A percentile compares a stretch with the other conserved stretches of the same genome.
These are phyloP conservation scores for Ajuga chamaepitys DNA, from an alignment of 257 asterid species.

Conservation along the genomic window DNA sequence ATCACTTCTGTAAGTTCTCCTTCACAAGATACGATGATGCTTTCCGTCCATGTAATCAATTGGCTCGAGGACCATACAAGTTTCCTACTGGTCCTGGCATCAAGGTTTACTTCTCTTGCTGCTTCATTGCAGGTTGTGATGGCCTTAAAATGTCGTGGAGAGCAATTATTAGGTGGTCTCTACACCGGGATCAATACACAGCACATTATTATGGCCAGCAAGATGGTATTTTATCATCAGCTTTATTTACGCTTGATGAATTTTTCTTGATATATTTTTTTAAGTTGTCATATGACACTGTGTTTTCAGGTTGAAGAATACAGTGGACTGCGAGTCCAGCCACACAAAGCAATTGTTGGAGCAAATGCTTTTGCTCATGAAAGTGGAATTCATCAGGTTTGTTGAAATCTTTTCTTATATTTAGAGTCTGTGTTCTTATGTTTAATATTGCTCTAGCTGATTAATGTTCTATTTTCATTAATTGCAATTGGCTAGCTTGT, in stretches of 20 bases:
- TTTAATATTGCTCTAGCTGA: background rate
- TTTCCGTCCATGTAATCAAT: background rate
- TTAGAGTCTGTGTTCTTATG: background rate
- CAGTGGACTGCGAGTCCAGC: constrained; percentile 88
- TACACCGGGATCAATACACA: constrained; percentile 80
- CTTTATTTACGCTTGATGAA: background rate
- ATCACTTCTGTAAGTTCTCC: background rate
- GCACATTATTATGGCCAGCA: constrained; percentile 84
- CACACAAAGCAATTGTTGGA: constrained; percentile 97
- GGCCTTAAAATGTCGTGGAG: constrained; percentile 95
- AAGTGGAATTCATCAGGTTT: constrained; percentile 98
- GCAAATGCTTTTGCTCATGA: constrained; percentile 99
- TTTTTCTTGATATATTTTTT: background rate
- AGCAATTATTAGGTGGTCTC: constrained; percentile 65
- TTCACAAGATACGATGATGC: background rate
- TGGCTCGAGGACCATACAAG: too few species aligned
- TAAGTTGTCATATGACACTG: constrained; percentile 1
- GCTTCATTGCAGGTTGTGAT: constrained; percentile 64
- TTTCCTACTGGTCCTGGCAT: background rate
- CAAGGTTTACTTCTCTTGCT: background rate
- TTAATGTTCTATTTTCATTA: constrained; percentile 8
- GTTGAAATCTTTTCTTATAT: constrained; percentile 7
- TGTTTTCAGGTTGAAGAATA: constrained; percentile 82
- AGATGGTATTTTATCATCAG: constrained; percentile 53
- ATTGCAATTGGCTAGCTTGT: background rate